Evolutionary conservation across 2,329 filamentous ascomycete species (phyloP).

Genomic region (Thermomyces lanuginosus): DNA sequence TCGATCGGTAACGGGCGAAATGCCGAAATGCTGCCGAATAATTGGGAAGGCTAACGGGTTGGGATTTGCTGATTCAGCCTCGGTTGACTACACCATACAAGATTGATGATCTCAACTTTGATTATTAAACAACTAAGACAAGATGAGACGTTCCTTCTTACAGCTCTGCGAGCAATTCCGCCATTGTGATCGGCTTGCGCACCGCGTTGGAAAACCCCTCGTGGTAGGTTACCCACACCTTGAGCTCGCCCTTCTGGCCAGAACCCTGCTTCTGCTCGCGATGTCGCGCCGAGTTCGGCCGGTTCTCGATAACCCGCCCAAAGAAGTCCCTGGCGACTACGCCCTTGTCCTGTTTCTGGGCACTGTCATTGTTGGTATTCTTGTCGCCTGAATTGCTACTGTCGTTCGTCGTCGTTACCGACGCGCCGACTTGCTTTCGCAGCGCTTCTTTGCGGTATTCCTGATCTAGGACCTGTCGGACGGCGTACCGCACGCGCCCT

Average conservation of each 20-base stretch:
- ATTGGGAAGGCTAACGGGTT: too few species aligned
- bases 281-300: conserved; percentile 16
- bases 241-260: conserved; percentile 30
- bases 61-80: too few species aligned
- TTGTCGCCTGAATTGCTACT: conserved; percentile 11
- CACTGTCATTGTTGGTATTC: conserved; percentile 13
- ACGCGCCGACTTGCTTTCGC: conserved; percentile 47
- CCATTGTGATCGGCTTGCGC: conserved; percentile 65
- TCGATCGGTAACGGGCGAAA: too few species aligned
- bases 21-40: too few species aligned
- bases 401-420: conserved; percentile 35
- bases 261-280: conserved; percentile 18
- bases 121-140: too few species aligned
- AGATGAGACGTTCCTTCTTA: not conserved
- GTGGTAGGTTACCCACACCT: conserved; percentile 77
- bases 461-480: conserved; percentile 83
- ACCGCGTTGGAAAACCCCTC: conserved; percentile 90
- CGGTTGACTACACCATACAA: too few species aligned
- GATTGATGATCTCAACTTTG: too few species aligned
- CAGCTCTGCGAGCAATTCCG: conserved; percentile 49
- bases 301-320: conserved; percentile 46
- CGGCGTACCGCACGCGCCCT: conserved; percentile 71
- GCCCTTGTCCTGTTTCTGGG: conserved; percentile 17
- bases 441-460: conserved; percentile 63
- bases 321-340: conserved; percentile 77